phyloP scores from a whole-genome alignment of 345 rosid genomes.

The Cardiospermum halicacabum region DNA sequence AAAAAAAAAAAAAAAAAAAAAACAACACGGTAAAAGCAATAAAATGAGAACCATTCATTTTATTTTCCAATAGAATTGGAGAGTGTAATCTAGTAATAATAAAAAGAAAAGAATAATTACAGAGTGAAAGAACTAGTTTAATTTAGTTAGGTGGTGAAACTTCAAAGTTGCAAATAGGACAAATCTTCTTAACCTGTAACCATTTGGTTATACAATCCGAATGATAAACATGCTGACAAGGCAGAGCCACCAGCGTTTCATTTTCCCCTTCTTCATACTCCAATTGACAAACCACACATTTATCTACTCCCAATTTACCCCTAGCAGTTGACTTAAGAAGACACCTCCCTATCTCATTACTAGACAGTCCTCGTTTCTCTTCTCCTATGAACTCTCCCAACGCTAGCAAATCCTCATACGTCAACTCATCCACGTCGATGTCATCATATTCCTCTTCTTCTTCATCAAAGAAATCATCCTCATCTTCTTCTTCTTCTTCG shows the following conservation, averaged over 20 bases:
- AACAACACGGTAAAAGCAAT: too few relatives aligned
- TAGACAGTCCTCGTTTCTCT: conserved; percentile 50
- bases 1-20: too few relatives aligned
- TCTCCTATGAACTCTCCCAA: conserved; percentile 63
- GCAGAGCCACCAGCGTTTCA: conserved; percentile 37
- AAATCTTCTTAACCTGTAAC: conserved; percentile 62
- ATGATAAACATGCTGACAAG: conserved; percentile 66
- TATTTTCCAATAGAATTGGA: too few relatives aligned
- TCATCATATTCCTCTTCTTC: conserved; percentile 54
- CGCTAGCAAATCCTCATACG: conserved; percentile 69
- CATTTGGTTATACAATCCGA: conserved; percentile 57
- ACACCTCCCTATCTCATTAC: conserved; percentile 36
- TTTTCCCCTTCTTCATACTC: conserved; percentile 71
- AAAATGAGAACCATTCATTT: too few relatives aligned
- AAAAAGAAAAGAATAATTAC: neutral
- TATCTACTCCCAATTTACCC: conserved; percentile 34
- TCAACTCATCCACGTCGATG: conserved; percentile 58
- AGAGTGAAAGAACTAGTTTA: neutral
- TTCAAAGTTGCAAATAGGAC: conserved; percentile 70
- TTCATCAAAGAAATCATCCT: conserved; percentile 45
- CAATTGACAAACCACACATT: conserved; percentile 73
- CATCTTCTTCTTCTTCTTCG: conserved; percentile 51
- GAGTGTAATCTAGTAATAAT: too few relatives aligned
- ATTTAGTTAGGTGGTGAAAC: conserved; percentile 34
- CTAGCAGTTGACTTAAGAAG: conserved; percentile 22